Conservation (phyloP, 495 filamentous ascomycete genomes). For the Xylaria venustula region DNA sequence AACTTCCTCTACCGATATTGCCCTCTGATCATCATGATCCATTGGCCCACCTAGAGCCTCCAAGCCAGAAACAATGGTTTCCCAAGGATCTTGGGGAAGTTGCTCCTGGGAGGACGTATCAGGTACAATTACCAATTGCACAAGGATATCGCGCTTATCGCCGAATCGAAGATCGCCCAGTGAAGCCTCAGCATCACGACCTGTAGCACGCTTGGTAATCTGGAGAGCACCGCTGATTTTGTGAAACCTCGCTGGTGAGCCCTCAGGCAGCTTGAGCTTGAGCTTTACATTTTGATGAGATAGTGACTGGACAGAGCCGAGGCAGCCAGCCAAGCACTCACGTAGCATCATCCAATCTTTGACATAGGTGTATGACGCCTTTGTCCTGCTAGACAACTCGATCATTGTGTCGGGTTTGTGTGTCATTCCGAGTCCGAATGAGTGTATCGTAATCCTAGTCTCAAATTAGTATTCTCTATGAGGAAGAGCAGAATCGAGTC, state of each 20-base stretch:
- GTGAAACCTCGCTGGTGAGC: constrained; percentile 95
- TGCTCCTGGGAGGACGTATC: constrained; percentile 84
- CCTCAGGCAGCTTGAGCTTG: constrained; percentile 90
- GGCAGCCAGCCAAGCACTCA: constrained; percentile 92
- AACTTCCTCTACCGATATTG: constrained; percentile 87
- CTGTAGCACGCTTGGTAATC: constrained; percentile 96
- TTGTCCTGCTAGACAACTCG: constrained; percentile 90
- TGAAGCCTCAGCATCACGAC: constrained; percentile 89
- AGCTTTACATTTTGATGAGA: constrained; percentile 99
- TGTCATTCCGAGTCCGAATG: constrained; percentile 92
- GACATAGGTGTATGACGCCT: constrained; percentile 95
- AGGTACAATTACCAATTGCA: constrained; percentile 90
- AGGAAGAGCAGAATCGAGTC: constrained; percentile 25
- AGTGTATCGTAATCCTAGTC: constrained; percentile 87
- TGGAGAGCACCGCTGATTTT: constrained; percentile 98
- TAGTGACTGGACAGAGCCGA: constrained; percentile 89
- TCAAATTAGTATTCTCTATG: constrained; percentile 6
- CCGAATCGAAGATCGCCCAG: constrained; percentile 93
- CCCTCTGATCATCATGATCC: constrained; percentile 82
- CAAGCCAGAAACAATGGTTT: constrained; percentile 90
- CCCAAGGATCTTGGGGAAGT: constrained; percentile 92
- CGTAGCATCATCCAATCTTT: constrained; percentile 99
- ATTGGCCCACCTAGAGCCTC: constrained; percentile 91
- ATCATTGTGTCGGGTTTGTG: constrained; percentile 99
- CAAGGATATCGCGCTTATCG: constrained; percentile 95